Evolutionary conservation across 306 rosid species (phyloP).

Genomic region (Clitoria ternatea): DNA sequence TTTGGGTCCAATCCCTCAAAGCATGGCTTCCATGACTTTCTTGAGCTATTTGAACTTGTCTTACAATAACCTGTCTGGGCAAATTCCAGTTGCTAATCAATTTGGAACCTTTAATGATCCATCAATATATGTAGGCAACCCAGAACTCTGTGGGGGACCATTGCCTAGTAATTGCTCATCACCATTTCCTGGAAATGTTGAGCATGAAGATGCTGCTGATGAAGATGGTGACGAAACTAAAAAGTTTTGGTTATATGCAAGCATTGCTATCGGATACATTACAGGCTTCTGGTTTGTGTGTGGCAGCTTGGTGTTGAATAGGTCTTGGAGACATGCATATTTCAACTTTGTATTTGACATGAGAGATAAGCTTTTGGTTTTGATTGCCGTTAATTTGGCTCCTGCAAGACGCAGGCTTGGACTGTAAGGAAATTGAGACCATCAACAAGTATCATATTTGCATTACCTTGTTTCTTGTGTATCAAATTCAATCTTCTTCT

Average conservation of each 20-base stretch:
- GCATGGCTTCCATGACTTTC: conserved; percentile 6
- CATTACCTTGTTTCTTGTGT: no score
- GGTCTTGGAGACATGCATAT: conserved; percentile 18
- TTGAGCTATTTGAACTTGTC: conserved; percentile 16
- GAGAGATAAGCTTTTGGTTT: background rate
- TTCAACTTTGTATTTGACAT: background rate
- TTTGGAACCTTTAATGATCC: background rate
- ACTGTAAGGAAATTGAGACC: background rate
- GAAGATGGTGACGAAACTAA: background rate
- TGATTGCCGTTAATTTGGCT: background rate
- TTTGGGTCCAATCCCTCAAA: background rate
- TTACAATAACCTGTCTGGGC: conserved; percentile 12
- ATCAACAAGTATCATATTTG: no score
- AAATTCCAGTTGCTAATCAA: conserved; percentile 11
- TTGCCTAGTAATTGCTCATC: background rate
- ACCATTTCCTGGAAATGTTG: background rate
- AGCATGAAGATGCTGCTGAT: background rate
- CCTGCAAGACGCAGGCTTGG: conserved; percentile 1
- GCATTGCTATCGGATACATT: background rate
- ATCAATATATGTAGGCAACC: conserved; percentile 3
- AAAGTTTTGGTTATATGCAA: background rate
- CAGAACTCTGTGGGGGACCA: background rate
- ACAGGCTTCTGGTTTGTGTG: conserved; percentile 5
- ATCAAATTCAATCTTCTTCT: no score
- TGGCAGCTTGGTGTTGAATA: background rate